Evolutionary conservation across 495 filamentous ascomycete species (phyloP).

Genomic region (Echria macrotheca): DNA sequence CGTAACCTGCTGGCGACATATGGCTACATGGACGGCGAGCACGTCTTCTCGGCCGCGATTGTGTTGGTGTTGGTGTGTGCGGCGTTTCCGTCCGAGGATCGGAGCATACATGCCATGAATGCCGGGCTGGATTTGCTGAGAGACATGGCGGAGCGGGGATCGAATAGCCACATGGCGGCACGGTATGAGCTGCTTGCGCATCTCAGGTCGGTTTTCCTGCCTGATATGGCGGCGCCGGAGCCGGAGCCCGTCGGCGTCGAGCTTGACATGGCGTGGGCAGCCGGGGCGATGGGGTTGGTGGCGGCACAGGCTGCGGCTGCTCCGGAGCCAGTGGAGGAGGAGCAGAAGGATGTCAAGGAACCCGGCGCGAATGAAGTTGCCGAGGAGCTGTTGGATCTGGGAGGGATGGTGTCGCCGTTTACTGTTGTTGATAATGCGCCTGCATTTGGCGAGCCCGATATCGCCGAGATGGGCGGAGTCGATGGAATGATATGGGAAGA

Average conservation of each 20-base stretch:
- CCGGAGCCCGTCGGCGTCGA: not conserved
- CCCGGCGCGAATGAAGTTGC: not conserved
- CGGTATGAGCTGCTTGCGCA: constrained; percentile 37
- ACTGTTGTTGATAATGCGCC: too few species aligned
- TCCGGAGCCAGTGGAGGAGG: not conserved
- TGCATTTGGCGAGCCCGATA: too few species aligned
- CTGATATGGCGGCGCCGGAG: not conserved
- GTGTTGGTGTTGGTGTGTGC: constrained; percentile 48
- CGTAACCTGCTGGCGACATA: constrained; percentile 47
- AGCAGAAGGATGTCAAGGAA: not conserved
- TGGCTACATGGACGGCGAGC: constrained; percentile 47
- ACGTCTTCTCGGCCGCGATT: constrained; percentile 44
- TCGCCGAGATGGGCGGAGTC: too few species aligned
- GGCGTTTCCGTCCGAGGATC: constrained; percentile 38
- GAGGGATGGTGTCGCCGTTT: too few species aligned
- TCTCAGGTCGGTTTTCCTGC: constrained; percentile 12
- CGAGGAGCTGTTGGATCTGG: not conserved
- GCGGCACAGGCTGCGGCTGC: not conserved
- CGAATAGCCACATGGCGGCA: constrained; percentile 38
- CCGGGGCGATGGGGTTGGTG: not conserved
- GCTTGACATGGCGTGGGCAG: not conserved
- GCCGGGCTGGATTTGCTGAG: constrained; percentile 37
- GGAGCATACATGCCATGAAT: constrained; percentile 38
- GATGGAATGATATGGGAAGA: not conserved
- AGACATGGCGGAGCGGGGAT: constrained; percentile 42